Conservation (phyloP, 2,329 filamentous ascomycete genomes). For the Tolypocladium capitatum region DNA sequence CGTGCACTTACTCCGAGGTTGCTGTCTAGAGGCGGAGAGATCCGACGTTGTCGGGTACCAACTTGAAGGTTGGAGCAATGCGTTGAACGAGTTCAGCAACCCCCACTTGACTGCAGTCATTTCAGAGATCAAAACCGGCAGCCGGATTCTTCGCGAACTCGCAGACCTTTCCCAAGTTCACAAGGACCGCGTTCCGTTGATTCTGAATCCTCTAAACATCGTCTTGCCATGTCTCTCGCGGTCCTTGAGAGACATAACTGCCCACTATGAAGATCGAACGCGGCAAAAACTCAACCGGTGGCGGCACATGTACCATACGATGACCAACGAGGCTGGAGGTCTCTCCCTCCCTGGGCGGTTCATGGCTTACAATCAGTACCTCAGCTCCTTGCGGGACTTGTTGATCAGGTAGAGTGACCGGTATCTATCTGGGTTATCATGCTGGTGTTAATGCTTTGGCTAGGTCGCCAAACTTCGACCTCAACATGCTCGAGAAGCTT, state of each 20-base stretch:
- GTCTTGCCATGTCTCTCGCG: slow-evolving; percentile 41
- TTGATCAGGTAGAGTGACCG: slow-evolving; percentile 31
- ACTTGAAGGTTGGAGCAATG: slow-evolving; percentile 34
- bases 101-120: slow-evolving; percentile 34
- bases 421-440: no score
- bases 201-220: slow-evolving; percentile 42
- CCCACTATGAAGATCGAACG: slow-evolving; percentile 36
- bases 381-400: slow-evolving; percentile 35
- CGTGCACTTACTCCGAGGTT: slow-evolving; percentile 33
- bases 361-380: slow-evolving; percentile 40
- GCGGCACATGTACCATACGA: slow-evolving; percentile 43
- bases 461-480: slow-evolving; percentile 37
- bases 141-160: slow-evolving; percentile 36
- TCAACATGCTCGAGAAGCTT: slow-evolving; percentile 38
- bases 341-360: slow-evolving; percentile 40
- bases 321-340: slow-evolving; percentile 38
- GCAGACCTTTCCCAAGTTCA: slow-evolving; percentile 41
- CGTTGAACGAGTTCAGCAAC: slow-evolving; percentile 29
- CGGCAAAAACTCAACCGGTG: slow-evolving; percentile 36
- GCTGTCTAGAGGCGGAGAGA: slow-evolving; percentile 39
- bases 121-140: slow-evolving; percentile 30
- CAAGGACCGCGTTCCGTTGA: slow-evolving; percentile 31
- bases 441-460: slow-evolving; percentile 6
- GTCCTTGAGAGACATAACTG: slow-evolving; percentile 38
- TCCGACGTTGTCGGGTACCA: slow-evolving; percentile 32